Evolutionary conservation across 2,329 filamentous ascomycete species (phyloP), one percentile per base, ranked within the genome.

Genomic region (Penicillium sclerotiorum): DNA sequence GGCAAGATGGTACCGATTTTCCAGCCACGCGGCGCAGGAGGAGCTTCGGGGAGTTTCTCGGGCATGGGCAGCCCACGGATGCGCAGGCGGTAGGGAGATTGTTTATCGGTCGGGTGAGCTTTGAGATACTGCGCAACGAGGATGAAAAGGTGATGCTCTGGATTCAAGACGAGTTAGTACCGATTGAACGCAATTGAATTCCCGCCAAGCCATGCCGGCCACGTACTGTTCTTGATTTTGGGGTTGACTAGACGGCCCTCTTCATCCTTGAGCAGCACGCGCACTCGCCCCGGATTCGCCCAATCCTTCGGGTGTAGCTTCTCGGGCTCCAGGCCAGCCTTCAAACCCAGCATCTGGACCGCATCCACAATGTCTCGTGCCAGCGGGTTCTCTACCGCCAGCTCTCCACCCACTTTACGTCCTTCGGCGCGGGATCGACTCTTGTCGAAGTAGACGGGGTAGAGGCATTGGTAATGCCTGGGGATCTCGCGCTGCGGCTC

Each of bases 241-340:
- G 73, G 61, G 55, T 79, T 80, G 30, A 78, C 63, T 38, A 73
- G 64, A 55, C 72, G 72, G 27, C 81, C 82, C 52, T 70, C 63
- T 37, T 82, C 77, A 55, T 81, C 68, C 49, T 76, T 87, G 48
- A 96, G 76, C 65, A 86, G 76, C 42, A 97, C 84, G 61, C 89
- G 85, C 56, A 97, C 89, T 51, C 94, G 82, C 3, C 94, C 94
- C 11, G 94, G 94, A 76, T 99, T 99, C 49, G 88, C 87, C 94
- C 94, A 99, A 77, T 99, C 94, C 75, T 94, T 93, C 6, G 94
- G 94, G 73, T 99, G 94, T 53, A 85, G 82, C 78, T 96, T 96
- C 67, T 88, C 88, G 1, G 92, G 90, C 75, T 99, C 94, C 69
- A 96, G 88, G 7, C 94, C 85, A n/a, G 71, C 68, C 25, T 66